These are phyloP conservation scores for Benincasa hispida DNA, from an alignment of 306 rosid genomes.

Conservation along the genomic window DNA sequence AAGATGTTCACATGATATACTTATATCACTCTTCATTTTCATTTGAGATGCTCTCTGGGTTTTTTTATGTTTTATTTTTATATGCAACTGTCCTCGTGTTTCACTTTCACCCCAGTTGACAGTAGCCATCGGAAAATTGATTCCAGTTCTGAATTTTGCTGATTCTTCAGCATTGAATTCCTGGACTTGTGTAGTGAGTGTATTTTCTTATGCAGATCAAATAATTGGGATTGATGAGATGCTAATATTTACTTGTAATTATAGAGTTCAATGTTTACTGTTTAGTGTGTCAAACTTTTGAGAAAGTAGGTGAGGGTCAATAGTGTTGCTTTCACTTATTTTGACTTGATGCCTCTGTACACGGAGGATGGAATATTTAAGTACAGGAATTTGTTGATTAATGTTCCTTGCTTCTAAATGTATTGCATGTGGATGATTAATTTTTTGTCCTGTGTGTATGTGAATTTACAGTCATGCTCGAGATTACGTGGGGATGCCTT, in stretches of 20 bases:
- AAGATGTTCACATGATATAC: not conserved
- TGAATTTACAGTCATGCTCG: constrained; percentile 43
- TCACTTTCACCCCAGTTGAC: not conserved
- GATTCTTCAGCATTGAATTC: not conserved
- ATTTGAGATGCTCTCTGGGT: not conserved
- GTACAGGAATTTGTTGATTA: not conserved
- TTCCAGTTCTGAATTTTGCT: not conserved
- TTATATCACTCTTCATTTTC: not conserved
- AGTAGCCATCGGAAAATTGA: not conserved
- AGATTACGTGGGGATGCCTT: constrained; percentile 35
- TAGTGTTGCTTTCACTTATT: not conserved
- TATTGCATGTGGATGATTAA: not conserved
- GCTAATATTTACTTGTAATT: not conserved
- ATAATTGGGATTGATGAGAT: not conserved
- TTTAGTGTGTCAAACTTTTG: not conserved
- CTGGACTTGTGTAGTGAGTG: not conserved
- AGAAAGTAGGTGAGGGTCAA: not conserved
- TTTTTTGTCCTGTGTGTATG: not conserved
- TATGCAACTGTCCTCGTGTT: not conserved
- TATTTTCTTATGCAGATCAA: not conserved
- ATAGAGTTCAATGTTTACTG: not conserved
- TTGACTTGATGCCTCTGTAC: not conserved
- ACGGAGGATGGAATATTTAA: not conserved
- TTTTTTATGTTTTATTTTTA: not conserved
- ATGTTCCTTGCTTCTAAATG: not conserved